phyloP scores from a whole-genome alignment of 257 asterid species.

The Nicotiana knightiana region DNA sequence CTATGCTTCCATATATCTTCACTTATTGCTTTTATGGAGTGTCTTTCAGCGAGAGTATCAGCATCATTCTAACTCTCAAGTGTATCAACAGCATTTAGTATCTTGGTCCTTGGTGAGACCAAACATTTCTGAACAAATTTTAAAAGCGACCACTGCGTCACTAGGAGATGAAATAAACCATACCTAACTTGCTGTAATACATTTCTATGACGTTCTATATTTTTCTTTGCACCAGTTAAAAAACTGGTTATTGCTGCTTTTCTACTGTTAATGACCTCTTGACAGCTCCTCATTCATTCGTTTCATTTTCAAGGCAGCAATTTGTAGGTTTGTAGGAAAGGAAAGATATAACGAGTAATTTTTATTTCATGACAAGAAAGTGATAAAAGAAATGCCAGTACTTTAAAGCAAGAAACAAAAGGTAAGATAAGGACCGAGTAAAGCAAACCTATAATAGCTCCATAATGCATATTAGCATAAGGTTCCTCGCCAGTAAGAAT shows the following conservation, averaged over 20 bases:
- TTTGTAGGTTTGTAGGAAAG: neutral
- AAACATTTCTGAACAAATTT: neutral
- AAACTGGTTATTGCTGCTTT: neutral
- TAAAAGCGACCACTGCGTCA: neutral
- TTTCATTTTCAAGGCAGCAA: neutral
- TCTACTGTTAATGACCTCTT: neutral
- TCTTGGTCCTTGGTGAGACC: neutral
- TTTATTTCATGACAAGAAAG: neutral
- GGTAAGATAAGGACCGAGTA: constrained; percentile 1
- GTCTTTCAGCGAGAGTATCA: neutral
- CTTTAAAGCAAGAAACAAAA: neutral
- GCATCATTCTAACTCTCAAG: neutral
- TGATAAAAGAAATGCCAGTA: neutral
- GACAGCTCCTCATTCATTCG: neutral
- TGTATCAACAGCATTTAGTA: neutral
- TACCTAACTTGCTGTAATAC: neutral
- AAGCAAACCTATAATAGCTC: constrained; percentile 81
- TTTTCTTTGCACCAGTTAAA: neutral
- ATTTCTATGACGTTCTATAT: neutral
- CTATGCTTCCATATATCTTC: neutral
- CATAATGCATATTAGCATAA: constrained; percentile 94
- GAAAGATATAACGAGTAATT: neutral
- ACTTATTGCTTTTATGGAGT: neutral
- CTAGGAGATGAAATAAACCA: neutral
- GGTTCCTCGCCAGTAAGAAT: constrained; percentile 98